Conservation (phyloP, 768 basidiomycete species). For the Boletus fagicola region DNA sequence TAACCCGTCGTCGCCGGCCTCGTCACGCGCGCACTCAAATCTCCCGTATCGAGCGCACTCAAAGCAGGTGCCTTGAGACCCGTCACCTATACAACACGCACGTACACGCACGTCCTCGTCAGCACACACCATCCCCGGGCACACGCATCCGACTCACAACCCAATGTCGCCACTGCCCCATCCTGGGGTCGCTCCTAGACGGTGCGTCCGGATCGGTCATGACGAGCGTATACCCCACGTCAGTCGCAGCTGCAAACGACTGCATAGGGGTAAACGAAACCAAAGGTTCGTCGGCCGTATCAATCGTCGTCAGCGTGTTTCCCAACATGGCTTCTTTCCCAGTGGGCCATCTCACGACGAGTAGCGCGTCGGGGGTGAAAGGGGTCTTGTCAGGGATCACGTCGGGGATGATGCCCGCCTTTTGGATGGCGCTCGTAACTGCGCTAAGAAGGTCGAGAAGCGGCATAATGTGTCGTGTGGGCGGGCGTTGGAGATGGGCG, state of each 20-base stretch:
- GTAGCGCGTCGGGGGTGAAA: constrained; percentile 30
- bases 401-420: constrained; percentile 31
- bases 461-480: constrained; percentile 15
- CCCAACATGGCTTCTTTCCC: constrained; percentile 37
- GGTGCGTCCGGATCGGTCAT: constrained; percentile 63
- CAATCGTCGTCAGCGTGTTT: constrained; percentile 35
- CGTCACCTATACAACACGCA: constrained; percentile 29
- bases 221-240: constrained; percentile 49
- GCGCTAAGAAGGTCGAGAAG: constrained; percentile 28
- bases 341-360: constrained; percentile 31
- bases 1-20: constrained; percentile 47
- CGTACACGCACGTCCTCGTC: neutral
- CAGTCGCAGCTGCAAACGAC: constrained; percentile 30
- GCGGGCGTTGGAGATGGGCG: neutral
- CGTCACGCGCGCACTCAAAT: constrained; percentile 40
- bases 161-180: constrained; percentile 57
- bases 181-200: constrained; percentile 46
- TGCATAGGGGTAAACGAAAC: constrained; percentile 46
- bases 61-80: constrained; percentile 38
- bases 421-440: constrained; percentile 14
- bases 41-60: constrained; percentile 31
- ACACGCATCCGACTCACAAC: constrained; percentile 36
- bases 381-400: constrained; percentile 24
- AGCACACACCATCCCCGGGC: neutral
- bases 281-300: constrained; percentile 50